Percentiles rank a stretch among this genome's conserved stretches.
Conservation (phyloP, 306 rosid genomes). For the Vicia faba region DNA sequence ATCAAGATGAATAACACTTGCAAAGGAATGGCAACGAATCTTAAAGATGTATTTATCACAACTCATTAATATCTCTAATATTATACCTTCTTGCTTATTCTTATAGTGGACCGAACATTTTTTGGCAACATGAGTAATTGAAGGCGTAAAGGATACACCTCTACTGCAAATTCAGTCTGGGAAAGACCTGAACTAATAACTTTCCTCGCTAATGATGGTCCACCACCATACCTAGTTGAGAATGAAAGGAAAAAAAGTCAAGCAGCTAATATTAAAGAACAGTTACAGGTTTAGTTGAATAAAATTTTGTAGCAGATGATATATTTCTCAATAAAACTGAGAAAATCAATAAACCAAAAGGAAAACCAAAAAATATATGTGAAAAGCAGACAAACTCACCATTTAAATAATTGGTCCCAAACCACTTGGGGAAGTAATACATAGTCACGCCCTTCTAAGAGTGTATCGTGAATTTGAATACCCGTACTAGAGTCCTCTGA, state of each 20-base stretch:
- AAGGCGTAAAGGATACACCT: conserved; percentile 96
- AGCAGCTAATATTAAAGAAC: conserved; percentile 16
- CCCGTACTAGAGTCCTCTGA: conserved; percentile 60
- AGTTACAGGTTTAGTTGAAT: conserved; percentile 19
- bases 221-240: conserved; percentile 89
- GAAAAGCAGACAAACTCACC: conserved; percentile 51
- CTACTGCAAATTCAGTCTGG: conserved; percentile 84
- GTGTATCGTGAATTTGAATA: conserved; percentile 74
- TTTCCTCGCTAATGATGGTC: conserved; percentile 83
- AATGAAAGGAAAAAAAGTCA: neutral
- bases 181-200: conserved; percentile 89
- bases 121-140: conserved; percentile 78
- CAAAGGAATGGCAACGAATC: conserved; percentile 29
- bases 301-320: conserved; percentile 17
- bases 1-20: conserved; percentile 26
- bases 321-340: conserved; percentile 4
- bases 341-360: conserved; percentile 33
- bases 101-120: conserved; percentile 66
- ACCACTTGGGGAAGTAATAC: conserved; percentile 90
- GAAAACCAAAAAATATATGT: conserved; percentile 23
- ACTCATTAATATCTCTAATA: conserved; percentile 37
- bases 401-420: conserved; percentile 77
- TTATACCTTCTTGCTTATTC: conserved; percentile 97
- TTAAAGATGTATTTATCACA: conserved; percentile 35
- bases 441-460: conserved; percentile 95